Base-by-base conservation (phyloP, 2,329 filamentous ascomycete genomes). In the Furcasterigmium sp. region DNA sequence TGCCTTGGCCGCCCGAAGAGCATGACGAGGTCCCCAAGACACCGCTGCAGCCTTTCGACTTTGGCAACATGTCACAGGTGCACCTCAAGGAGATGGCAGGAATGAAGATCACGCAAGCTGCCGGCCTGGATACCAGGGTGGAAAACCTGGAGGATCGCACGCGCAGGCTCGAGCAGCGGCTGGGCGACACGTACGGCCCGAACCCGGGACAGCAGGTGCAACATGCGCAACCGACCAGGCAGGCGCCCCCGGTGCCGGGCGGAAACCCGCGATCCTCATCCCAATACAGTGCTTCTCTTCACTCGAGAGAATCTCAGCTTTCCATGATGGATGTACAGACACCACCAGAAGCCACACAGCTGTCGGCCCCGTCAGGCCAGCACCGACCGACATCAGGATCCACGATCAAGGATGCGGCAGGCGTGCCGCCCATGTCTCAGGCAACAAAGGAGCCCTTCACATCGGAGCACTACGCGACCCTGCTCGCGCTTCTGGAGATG, bases 21-120 rank as follows among this genome's bases (percentile, higher is more conserved):
- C 55, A 60, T 9, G 62, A 66, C 29, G 44, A 50, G 18, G 57
- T 53, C 8, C 63, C 64, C 3, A 58, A 57, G 41, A 63, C 63
- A 26, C 68, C 67, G 8, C 66, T 68, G 3, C 69, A 77, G 43
- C 73, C 77, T 1, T 81, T 82, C 51, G 67, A 72, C 45, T 81
- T 82, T 53, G 72, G 70, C 5, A 63, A 71, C 18, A 59, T 76
- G 38, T 56, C 61, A 9, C 32, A 15, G 3, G 15, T 18, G 13
- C 59, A 62, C 17, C 64, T 72, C 55, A 69, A 68, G 37, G 67
- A 69, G 50, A 67, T 73, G 60, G 64, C 68, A 0, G 72, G 68
- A 21, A 76, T 78, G 74, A 80, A 75, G 53, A 80, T 80, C 46
- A 79, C 76, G 2, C 68, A 78, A 49, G 73, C 71, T 14, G 70